Percentiles rank a stretch among this genome's conserved stretches.
phyloP scores from a whole-genome alignment of 805 yeast genomes.

The Hanseniaspora nectarophila region DNA sequence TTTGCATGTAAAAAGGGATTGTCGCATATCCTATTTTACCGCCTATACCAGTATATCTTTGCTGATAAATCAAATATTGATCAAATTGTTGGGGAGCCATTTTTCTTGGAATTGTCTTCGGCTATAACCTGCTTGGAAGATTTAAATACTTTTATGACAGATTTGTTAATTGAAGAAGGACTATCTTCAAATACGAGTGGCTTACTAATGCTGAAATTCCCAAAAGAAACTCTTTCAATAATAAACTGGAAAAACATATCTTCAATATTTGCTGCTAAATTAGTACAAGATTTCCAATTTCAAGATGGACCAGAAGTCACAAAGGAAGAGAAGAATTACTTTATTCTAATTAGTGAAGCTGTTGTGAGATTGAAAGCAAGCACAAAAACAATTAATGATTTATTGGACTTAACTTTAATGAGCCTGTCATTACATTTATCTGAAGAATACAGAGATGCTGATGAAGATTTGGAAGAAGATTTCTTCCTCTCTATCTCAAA shows the following conservation, averaged over 20 bases:
- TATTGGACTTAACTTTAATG: neutral
- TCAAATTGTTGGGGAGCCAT: neutral
- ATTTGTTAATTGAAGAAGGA: neutral
- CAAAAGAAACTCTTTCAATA: neutral
- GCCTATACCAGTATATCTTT: neutral
- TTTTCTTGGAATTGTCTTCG: neutral
- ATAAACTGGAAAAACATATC: neutral
- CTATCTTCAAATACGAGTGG: neutral
- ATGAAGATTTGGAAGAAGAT: neutral
- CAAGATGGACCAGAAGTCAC: neutral
- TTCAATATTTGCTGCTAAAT: neutral
- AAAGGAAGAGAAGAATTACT: neutral
- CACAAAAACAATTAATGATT: neutral
- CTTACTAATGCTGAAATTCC: neutral
- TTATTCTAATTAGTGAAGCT: neutral
- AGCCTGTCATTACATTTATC: neutral
- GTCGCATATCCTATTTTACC: neutral
- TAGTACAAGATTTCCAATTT: neutral
- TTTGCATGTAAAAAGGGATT: neutral
- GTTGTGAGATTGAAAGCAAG: neutral
- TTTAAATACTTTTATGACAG: neutral
- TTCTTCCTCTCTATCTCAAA: neutral
- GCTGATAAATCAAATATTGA: neutral
- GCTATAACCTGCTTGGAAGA: neutral
- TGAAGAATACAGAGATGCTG: neutral